Conservation (phyloP, 2,329 filamentous ascomycete genomes). For the Penicillium sp. region DNA sequence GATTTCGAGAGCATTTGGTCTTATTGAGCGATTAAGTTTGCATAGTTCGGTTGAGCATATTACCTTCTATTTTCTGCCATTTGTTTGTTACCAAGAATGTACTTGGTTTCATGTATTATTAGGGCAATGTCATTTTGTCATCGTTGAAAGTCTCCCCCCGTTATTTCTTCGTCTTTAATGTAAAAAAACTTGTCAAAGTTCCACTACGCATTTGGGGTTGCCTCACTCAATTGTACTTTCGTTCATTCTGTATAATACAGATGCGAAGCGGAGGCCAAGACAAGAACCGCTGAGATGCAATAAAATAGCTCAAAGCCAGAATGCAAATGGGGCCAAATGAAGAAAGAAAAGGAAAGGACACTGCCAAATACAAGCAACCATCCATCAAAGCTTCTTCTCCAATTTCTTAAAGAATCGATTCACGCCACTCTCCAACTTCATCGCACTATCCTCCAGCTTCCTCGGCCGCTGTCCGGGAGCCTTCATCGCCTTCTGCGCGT, state of each 20-base stretch:
- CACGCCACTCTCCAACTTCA: conserved; percentile 47
- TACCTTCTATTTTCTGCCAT: conserved; percentile 18
- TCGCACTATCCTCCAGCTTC: conserved; percentile 45
- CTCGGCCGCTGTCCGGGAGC: conserved; percentile 38
- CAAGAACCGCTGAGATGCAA: conserved; percentile 1
- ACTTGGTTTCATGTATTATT: conserved; percentile 8
- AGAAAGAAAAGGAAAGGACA: neutral
- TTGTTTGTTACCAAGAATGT: conserved; percentile 12
- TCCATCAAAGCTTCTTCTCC: conserved; percentile 44
- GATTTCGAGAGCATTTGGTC: conserved; percentile 21
- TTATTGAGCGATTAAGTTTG: conserved; percentile 26
- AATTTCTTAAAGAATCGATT: conserved; percentile 52
- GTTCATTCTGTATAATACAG: neutral
- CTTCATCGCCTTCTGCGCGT: conserved; percentile 39
- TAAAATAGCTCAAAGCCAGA: neutral
- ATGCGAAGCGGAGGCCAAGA: neutral
- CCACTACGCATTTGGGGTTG: neutral
- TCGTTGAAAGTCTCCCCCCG: neutral
- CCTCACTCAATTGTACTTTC: neutral
- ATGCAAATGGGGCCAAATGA: neutral
- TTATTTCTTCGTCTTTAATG: too few species aligned
- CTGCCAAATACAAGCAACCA: neutral
- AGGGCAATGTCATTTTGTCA: conserved; percentile 12
- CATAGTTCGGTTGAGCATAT: conserved; percentile 28
- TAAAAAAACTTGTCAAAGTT: neutral